Base-by-base conservation (phyloP, 345 rosid species). In the Turnera subulata region DNA sequence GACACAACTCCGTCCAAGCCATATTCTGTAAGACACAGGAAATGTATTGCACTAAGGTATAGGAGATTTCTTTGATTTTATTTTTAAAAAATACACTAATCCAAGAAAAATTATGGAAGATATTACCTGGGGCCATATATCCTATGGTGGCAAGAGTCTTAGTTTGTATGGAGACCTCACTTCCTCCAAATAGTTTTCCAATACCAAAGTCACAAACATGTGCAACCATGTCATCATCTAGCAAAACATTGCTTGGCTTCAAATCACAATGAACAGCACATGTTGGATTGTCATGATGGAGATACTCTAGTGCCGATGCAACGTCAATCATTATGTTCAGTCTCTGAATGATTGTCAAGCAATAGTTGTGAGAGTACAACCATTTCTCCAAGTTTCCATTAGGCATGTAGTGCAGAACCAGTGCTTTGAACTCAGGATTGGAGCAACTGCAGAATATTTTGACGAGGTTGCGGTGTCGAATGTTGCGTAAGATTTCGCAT, bases 381-480 rank as follows among this genome's bases (percentile, higher is more conserved):
- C 45, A 54, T 37, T 54, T 54, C 32, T 37, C 46, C 19, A 54
- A 20, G 32, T 23, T 53, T 12, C 43, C 57, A n/a, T 35, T 35
- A 11, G 57, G 25, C 57, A 58, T 58, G 52, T 26, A 46, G 42
- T 58, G 51, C 42, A 58, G 24, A 11, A 58, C 42, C 12, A 58
- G 6, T 6, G 43, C 62, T 11, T 46, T 58, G 26, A 58, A 14
- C 0, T 45, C 43, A 32, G 12, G 39, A n/a, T 45, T 26, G 24
- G 39, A 44, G 39, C 62, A 45, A 29, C 62, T 17, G 10, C 42
- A 26, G 6, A 55, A 17, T n/a, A 58, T 46, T 33, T 58, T 58
- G 17, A 46, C 62, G 17, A 46, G 62, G 12, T n/a, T n/a, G n/a
- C n/a, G n/a, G n/a, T 57, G 26, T 42, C 59, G 59, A 25, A 56